phyloP scores from a whole-genome alignment of 805 yeast species.

The Ogataea siamensis region DNA sequence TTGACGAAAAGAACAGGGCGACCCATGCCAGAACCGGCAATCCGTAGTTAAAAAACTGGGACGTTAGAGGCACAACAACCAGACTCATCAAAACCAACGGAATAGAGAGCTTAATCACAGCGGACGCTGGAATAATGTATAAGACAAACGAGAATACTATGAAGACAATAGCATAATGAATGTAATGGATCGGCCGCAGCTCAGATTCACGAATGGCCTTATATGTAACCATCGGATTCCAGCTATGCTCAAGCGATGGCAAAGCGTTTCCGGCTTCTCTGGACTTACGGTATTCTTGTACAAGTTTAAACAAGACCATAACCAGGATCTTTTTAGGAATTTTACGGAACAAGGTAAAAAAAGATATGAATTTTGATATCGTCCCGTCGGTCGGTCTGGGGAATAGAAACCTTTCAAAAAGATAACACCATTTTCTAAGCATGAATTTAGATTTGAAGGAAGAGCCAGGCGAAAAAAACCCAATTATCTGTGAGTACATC shows the following conservation, averaged over 20 bases:
- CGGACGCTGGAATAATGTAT: conserved; percentile 22
- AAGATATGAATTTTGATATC: not conserved
- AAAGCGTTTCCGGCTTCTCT: conserved; percentile 14
- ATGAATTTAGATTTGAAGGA: conserved; percentile 27
- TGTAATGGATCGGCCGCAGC: conserved; percentile 6
- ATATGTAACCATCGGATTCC: conserved; percentile 16
- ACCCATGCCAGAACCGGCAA: conserved; percentile 88
- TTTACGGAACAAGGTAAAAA: conserved; percentile 3
- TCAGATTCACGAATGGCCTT: conserved; percentile 6
- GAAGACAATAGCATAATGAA: conserved; percentile 23
- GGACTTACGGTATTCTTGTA: conserved; percentile 17
- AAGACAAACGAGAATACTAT: conserved; percentile 26
- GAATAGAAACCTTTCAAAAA: not conserved
- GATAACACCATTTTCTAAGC: conserved; percentile 2
- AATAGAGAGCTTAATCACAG: conserved; percentile 18
- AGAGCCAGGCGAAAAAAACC: conserved; percentile 24
- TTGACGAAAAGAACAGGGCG: conserved; percentile 74
- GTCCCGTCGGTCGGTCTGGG: conserved; percentile 7
- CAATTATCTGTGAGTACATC: conserved; percentile 29
- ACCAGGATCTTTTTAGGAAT: conserved; percentile 7
- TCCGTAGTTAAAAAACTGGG: conserved; percentile 82
- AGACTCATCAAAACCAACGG: conserved; percentile 20
- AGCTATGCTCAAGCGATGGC: conserved; percentile 13
- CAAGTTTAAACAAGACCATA: conserved; percentile 9
- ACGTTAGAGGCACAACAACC: conserved; percentile 67